A percentile compares a stretch with the other conserved stretches of the same genome.
Conservation (phyloP, 2,329 filamentous ascomycete species). For the Cladosporium sp. region DNA sequence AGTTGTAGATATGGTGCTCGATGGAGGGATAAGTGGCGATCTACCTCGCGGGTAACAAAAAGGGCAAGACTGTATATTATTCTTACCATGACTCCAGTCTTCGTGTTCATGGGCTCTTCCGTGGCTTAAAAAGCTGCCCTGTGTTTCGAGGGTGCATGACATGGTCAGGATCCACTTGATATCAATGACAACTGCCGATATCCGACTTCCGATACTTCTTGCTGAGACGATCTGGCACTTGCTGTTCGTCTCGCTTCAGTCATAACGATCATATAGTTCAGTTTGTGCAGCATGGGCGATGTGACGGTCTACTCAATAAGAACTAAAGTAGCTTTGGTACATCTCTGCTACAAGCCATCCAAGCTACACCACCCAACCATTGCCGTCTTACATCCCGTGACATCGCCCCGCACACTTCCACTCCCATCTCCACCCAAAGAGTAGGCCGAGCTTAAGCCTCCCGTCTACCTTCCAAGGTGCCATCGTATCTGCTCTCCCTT, state of each 20-base stretch:
- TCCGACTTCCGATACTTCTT: neutral
- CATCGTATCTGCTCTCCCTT: slow-evolving; percentile 7
- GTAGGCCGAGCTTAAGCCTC: slow-evolving; percentile 2
- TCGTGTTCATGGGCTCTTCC: neutral
- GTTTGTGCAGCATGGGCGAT: neutral
- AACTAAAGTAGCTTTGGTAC: neutral
- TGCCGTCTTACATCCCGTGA: neutral
- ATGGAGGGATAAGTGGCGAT: neutral
- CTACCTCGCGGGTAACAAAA: neutral
- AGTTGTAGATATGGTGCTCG: slow-evolving; percentile 10
- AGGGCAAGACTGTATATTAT: slow-evolving; percentile 14
- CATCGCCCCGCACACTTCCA: neutral
- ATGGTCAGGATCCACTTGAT: neutral
- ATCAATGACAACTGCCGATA: neutral
- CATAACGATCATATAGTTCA: neutral
- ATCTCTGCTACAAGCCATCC: neutral
- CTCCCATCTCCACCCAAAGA: neutral
- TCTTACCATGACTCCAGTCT: neutral
- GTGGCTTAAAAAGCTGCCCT: neutral
- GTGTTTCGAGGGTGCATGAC: neutral
- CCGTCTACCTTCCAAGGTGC: neutral
- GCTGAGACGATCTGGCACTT: neutral
- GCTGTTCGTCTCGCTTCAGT: neutral
- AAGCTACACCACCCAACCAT: neutral
- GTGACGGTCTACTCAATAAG: neutral